A percentile compares a stretch with the other conserved stretches of the same genome.
phyloP scores from a whole-genome alignment of 169 alveolate genomes.

The Plasmodium gaboni region DNA sequence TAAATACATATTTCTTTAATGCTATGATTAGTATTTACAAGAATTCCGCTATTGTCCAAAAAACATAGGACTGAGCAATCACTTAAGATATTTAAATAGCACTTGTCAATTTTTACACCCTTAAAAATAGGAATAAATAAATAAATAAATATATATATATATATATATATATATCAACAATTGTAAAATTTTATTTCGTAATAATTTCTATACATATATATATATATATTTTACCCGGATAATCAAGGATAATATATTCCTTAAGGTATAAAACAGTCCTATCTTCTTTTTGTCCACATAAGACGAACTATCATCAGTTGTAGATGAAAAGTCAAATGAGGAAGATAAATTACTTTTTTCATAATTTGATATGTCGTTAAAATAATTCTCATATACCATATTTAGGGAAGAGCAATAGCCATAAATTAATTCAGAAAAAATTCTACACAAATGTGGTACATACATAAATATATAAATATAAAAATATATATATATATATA shows the following conservation, averaged over 20 bases:
- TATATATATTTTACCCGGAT: constrained; percentile 13
- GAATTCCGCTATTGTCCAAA: constrained; percentile 44
- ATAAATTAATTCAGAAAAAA: constrained; percentile 47
- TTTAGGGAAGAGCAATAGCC: constrained; percentile 68
- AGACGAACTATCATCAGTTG: constrained; percentile 54
- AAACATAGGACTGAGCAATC: constrained; percentile 70
- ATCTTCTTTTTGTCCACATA: constrained; percentile 25
- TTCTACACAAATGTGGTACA: constrained; percentile 15
- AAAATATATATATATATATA: background rate
- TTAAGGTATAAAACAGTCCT: constrained; percentile 44
- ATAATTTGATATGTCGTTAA: constrained; percentile 28
- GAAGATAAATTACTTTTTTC: constrained; percentile 25
- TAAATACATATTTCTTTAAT: constrained; percentile 61
- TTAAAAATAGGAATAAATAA: constrained; percentile 1
- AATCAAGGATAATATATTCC: constrained; percentile 28
- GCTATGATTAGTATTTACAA: constrained; percentile 41
- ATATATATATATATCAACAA: background rate
- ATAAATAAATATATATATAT: constrained; percentile 1
- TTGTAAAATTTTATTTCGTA: background rate
- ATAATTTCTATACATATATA: background rate
- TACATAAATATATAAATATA: background rate
- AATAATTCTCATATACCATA: constrained; percentile 33
- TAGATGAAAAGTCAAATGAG: constrained; percentile 45
- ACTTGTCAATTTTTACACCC: constrained; percentile 53
- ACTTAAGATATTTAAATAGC: constrained; percentile 47